Base-by-base conservation (phyloP, 345 rosid genomes). In the Eucalyptus brandiana region DNA sequence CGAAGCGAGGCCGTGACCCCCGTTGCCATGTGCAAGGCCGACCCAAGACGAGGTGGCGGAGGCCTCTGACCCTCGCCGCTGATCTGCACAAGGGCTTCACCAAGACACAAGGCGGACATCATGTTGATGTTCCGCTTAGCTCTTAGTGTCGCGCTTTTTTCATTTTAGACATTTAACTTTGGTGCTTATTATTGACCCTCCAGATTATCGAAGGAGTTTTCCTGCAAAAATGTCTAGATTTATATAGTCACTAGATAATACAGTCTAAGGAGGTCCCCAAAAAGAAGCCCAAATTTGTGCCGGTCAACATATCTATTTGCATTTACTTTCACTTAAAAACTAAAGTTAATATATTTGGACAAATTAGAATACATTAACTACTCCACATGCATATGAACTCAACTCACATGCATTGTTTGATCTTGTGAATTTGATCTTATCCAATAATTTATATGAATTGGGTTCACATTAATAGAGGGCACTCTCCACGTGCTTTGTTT, bases 191-290 rank as follows among this genome's bases (percentile, higher is more conserved):
- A 65, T n/a, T 65, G 72, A 65, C 37, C 72, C 19, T 30, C 37
- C 76, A n/a, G 34, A n/a, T 65, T 1, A 65, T 65, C 76, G 19
- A 65, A 65, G 37, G 76, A 30, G 37, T 65, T 65, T 4, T 65
- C 5, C 19, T 30, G 37, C 37, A 4, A 65, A 15, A 65, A n/a
- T 65, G 37, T n/a, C 10, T 65, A 65, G 3, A 16, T 65, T 17
- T 65, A 7, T 65, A 14, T n/a, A 14, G 37, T 65, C 76, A 65
- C n/a, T n/a, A 32, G 11, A 65, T 6, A 6, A 60, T 60, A 60
- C 8, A 11, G 15, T 28, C n/a, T 28, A 28, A 0, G 32, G 5
- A 28, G 8, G 1, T 60, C 69, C 0, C 16, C 2, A 60, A 28
- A 28, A 60, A 28, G 8, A 12, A 60, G 2, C 12, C 8, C 8